Conservation (phyloP, 2,329 filamentous ascomycete genomes). For the Nemania sp. region DNA sequence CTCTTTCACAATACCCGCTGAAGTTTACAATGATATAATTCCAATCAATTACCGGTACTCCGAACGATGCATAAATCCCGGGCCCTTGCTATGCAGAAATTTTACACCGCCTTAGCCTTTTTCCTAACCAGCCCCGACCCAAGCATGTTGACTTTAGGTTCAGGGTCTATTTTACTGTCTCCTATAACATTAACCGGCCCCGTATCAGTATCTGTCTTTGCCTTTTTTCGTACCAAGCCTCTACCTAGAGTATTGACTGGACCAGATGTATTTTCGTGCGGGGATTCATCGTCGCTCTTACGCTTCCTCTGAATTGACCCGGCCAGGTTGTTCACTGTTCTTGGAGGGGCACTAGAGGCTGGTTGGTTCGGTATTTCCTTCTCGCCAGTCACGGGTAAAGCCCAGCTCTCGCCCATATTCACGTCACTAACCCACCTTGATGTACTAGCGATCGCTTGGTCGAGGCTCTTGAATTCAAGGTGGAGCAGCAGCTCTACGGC, state of each 20-base stretch:
- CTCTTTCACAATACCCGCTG: background rate
- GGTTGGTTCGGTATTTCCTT: constrained; percentile 47
- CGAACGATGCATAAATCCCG: constrained; percentile 10
- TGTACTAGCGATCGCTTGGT: constrained; percentile 73
- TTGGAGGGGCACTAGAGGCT: constrained; percentile 24
- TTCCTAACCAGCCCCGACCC: constrained; percentile 34
- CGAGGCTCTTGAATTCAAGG: constrained; percentile 77
- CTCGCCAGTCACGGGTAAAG: constrained; percentile 61
- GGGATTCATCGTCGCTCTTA: constrained; percentile 36
- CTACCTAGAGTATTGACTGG: constrained; percentile 53
- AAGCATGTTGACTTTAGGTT: constrained; percentile 31
- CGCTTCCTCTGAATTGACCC: constrained; percentile 63
- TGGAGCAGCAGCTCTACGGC: constrained; percentile 77
- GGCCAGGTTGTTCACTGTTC: constrained; percentile 60
- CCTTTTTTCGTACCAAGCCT: constrained; percentile 64
- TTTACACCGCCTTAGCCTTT: constrained; percentile 25
- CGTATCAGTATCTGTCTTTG: constrained; percentile 52
- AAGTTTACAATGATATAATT: background rate
- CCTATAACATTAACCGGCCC: background rate
- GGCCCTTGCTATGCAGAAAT: background rate
- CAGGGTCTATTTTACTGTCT: background rate
- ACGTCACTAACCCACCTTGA: constrained; percentile 78
- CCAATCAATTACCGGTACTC: constrained; percentile 12
- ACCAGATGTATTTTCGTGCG: constrained; percentile 7
- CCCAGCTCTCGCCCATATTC: constrained; percentile 65